Conservation (phyloP, 2,329 filamentous ascomycete species). For the Fusarium algeriense region DNA sequence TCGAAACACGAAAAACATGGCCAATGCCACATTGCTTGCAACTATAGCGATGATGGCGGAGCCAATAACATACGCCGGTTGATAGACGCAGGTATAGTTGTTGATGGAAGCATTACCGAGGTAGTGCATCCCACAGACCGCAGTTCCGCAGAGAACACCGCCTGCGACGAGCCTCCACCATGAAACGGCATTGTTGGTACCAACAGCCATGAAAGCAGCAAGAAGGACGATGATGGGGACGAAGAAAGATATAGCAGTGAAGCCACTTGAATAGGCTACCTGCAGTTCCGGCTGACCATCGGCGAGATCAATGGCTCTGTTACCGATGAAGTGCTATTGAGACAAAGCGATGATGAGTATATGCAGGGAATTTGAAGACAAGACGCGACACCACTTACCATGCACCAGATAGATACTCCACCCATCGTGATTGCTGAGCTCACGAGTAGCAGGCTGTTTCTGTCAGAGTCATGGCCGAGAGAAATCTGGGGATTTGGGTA, state of each 20-base stretch:
- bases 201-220: slow-evolving; percentile 77
- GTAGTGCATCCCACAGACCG: slow-evolving; percentile 89
- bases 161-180: slow-evolving; percentile 71
- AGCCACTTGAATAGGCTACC: slow-evolving; percentile 78
- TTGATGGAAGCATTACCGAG: slow-evolving; percentile 85
- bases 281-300: slow-evolving; percentile 73
- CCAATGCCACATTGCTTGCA: slow-evolving; percentile 76
- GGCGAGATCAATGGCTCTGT: slow-evolving; percentile 79
- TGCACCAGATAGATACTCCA: slow-evolving; percentile 79
- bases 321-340: slow-evolving; percentile 71
- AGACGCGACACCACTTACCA: slow-evolving; percentile 58
- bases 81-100: slow-evolving; percentile 78
- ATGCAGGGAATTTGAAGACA: background rate
- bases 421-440: slow-evolving; percentile 78
- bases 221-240: slow-evolving; percentile 81
- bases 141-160: slow-evolving; percentile 77
- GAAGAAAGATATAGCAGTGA: slow-evolving; percentile 83
- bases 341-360: slow-evolving; percentile 3
- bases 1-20: slow-evolving; percentile 82
- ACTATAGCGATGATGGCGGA: slow-evolving; percentile 78
- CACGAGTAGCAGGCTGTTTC: slow-evolving; percentile 69
- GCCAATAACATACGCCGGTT: slow-evolving; percentile 70
- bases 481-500: background rate
- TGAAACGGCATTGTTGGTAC: slow-evolving; percentile 67
- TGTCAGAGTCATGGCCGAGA: slow-evolving; percentile 9